These are phyloP conservation scores for Aspergillus latus DNA, from an alignment of 2,329 filamentous ascomycete species.

Conservation along the genomic window DNA sequence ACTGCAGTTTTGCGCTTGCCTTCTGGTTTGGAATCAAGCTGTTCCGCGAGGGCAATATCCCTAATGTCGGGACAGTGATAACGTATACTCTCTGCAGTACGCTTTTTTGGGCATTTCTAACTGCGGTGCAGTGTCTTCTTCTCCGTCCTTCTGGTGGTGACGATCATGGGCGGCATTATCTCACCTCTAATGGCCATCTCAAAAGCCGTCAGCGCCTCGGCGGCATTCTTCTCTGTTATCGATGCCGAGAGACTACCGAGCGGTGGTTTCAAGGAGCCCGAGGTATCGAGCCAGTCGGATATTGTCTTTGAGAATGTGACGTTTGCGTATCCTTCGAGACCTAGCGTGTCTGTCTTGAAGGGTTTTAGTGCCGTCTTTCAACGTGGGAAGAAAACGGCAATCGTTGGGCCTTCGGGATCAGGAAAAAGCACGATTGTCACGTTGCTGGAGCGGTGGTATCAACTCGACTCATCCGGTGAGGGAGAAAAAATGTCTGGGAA, in stretches of 20 bases:
- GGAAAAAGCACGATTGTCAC: no score
- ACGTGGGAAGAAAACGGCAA: constrained; percentile 34
- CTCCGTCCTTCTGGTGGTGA: constrained; percentile 4
- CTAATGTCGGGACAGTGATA: neutral
- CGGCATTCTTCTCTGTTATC: constrained; percentile 35
- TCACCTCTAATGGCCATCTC: constrained; percentile 36
- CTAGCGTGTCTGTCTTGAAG: constrained; percentile 85
- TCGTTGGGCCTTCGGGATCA: no score
- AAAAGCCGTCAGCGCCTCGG: constrained; percentile 34
- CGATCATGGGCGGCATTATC: constrained; percentile 24
- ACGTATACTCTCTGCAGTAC: no score
- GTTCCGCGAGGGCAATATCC: constrained; percentile 33
- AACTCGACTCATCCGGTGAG: constrained; percentile 65
- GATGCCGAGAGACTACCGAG: constrained; percentile 21
- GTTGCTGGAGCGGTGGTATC: constrained; percentile 63
- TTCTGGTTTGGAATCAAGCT: constrained; percentile 41
- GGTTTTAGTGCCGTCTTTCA: constrained; percentile 76
- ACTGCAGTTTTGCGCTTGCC: constrained; percentile 34
- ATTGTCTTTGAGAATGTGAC: constrained; percentile 67
- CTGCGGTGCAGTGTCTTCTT: constrained; percentile 19
- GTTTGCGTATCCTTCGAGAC: constrained; percentile 91
- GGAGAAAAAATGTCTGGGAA: constrained; percentile 41
- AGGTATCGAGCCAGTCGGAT: constrained; percentile 75
- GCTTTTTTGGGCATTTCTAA: constrained; percentile 9
- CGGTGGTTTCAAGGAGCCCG: constrained; percentile 54